Conservation (phyloP, 2,329 filamentous ascomycete genomes). For the Aspergillus tanneri region DNA sequence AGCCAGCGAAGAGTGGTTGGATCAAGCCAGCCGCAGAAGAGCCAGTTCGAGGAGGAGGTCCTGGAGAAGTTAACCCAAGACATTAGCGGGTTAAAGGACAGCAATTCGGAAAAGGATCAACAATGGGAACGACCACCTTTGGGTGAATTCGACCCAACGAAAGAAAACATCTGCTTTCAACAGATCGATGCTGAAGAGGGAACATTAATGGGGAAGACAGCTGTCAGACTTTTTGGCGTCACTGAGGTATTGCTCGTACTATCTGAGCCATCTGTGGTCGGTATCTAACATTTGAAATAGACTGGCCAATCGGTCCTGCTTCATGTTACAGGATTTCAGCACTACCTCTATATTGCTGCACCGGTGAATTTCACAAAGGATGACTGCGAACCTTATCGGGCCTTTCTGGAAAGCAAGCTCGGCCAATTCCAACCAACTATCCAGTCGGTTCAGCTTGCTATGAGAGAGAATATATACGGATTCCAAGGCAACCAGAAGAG, state of each 20-base stretch:
- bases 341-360: slow-evolving; percentile 92
- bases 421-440: slow-evolving; percentile 73
- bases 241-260: slow-evolving; percentile 60
- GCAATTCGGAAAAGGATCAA: slow-evolving; percentile 89
- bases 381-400: slow-evolving; percentile 75
- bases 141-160: slow-evolving; percentile 60
- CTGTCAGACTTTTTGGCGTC: slow-evolving; percentile 91
- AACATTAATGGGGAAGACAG: slow-evolving; percentile 69
- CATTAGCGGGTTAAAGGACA: slow-evolving; percentile 78
- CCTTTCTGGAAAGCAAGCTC: slow-evolving; percentile 75
- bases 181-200: slow-evolving; percentile 95
- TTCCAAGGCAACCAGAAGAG: slow-evolving; percentile 92
- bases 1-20: slow-evolving; percentile 55
- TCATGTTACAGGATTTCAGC: slow-evolving; percentile 92
- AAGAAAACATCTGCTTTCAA: slow-evolving; percentile 80
- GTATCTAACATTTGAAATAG: slow-evolving; percentile 34
- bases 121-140: slow-evolving; percentile 74
- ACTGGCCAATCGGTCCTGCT: slow-evolving; percentile 86
- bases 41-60: slow-evolving; percentile 88
- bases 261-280: slow-evolving; percentile 20
- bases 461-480: slow-evolving; percentile 88
- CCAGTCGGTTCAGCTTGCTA: slow-evolving; percentile 74
- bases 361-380: slow-evolving; percentile 75
- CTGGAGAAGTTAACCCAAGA: slow-evolving; percentile 96
- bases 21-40: slow-evolving; percentile 73